These are phyloP conservation scores for Nyssa sinensis DNA, from an alignment of 148 eudicot species.

Conservation along the genomic window DNA sequence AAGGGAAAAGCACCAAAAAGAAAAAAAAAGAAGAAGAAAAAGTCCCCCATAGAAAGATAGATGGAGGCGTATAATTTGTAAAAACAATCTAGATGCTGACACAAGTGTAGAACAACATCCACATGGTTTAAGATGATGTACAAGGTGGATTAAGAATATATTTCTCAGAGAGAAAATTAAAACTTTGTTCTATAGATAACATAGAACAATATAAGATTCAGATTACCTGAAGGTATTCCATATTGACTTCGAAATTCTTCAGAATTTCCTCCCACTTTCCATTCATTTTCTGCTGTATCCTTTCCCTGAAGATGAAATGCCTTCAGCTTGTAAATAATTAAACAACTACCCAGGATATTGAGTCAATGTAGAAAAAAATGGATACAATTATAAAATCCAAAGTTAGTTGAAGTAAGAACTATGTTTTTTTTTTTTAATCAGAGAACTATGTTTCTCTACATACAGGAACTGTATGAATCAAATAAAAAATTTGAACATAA, in stretches of 20 bases:
- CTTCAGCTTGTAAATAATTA: not conserved
- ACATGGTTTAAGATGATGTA: not conserved
- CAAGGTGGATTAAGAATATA: not conserved
- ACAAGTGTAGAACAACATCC: not conserved
- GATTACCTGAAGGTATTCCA: conserved; percentile 62
- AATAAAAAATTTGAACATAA: not conserved
- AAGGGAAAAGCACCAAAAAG: not conserved
- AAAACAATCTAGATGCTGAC: not conserved
- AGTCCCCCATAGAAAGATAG: not conserved
- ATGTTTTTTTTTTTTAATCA: not conserved
- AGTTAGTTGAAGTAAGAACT: not conserved
- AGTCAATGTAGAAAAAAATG: not conserved
- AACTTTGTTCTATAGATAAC: not conserved
- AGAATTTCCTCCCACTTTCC: conserved; percentile 51
- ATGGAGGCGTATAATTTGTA: not conserved
- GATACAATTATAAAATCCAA: not conserved
- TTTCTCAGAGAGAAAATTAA: not conserved
- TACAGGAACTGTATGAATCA: not conserved
- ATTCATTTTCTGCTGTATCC: conserved; percentile 25
- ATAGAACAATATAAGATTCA: not conserved
- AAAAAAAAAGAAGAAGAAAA: too few species aligned
- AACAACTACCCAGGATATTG: not conserved
- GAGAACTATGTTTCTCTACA: not conserved
- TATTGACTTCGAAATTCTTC: conserved; percentile 51
- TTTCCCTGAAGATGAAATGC: conserved; percentile 31